Evolutionary conservation across 2,329 filamentous ascomycete genomes (phyloP).

Genomic region (Westerdykella sp.): DNA sequence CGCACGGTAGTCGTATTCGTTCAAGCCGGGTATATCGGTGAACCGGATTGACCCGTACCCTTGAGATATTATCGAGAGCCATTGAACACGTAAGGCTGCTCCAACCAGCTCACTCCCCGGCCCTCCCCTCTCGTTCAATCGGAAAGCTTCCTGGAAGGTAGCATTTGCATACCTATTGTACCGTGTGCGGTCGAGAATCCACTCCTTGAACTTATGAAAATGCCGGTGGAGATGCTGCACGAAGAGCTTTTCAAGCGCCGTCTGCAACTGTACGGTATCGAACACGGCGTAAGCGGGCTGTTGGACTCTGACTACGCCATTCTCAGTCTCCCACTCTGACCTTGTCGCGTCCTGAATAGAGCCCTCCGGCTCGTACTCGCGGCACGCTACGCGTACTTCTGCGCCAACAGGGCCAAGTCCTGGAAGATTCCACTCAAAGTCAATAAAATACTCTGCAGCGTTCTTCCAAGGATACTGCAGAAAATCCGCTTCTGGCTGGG

Average conservation of each 20-base stretch:
- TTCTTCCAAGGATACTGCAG: slow-evolving; percentile 25
- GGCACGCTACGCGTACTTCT: slow-evolving; percentile 21
- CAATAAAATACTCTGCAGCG: slow-evolving; percentile 23
- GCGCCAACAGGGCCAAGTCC: slow-evolving; percentile 23
- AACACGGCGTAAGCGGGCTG: slow-evolving; percentile 33
- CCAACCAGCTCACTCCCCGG: slow-evolving; percentile 15
- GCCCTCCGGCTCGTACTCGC: slow-evolving; percentile 23
- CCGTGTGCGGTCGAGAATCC: slow-evolving; percentile 25
- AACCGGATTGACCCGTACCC: slow-evolving; percentile 33
- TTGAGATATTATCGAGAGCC: slow-evolving; percentile 32
- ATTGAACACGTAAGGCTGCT: slow-evolving; percentile 29
- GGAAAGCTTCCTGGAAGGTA: slow-evolving; percentile 29
- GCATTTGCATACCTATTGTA: slow-evolving; percentile 24
- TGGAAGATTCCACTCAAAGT: slow-evolving; percentile 32
- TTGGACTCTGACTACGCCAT: slow-evolving; percentile 20
- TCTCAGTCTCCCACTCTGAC: slow-evolving; percentile 26
- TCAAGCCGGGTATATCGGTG: slow-evolving; percentile 26
- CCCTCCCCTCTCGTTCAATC: slow-evolving; percentile 18
- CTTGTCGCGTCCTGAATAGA: slow-evolving; percentile 24
- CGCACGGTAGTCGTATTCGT: slow-evolving; percentile 25
- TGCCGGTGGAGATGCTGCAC: slow-evolving; percentile 18
- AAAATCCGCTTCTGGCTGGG: slow-evolving; percentile 31
- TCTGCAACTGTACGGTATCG: slow-evolving; percentile 25
- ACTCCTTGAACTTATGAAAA: slow-evolving; percentile 25
- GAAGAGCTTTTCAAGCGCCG: slow-evolving; percentile 25